A percentile compares a stretch with the other conserved stretches of the same genome.
These are phyloP conservation scores for Colletotrichum sp. DNA, from an alignment of 2,329 filamentous ascomycete genomes.

Conservation along the genomic window DNA sequence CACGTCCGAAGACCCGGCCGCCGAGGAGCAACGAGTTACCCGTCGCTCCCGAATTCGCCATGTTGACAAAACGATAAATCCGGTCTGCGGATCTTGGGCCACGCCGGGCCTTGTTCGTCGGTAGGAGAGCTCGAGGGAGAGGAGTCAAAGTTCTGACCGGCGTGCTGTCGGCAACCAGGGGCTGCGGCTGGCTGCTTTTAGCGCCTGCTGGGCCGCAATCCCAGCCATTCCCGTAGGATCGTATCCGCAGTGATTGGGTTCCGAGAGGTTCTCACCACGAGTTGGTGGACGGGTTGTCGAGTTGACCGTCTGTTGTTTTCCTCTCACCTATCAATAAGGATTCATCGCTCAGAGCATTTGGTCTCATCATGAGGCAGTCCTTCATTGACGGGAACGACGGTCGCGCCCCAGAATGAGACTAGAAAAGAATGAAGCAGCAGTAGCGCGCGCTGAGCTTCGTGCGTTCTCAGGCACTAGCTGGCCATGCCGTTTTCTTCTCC, in stretches of 20 bases:
- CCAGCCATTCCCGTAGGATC: neutral
- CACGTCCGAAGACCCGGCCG: neutral
- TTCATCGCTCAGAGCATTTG: neutral
- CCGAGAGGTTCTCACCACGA: neutral
- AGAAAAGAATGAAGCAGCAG: neutral
- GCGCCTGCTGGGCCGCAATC: neutral
- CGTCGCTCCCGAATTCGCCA: neutral
- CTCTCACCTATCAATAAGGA: neutral
- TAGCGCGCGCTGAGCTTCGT: neutral
- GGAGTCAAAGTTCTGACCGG: neutral
- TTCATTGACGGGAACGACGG: neutral
- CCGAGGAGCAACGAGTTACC: neutral
- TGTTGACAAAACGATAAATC: neutral
- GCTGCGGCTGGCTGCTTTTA: neutral
- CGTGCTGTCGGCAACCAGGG: neutral
- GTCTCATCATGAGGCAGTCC: neutral
- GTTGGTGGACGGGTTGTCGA: neutral
- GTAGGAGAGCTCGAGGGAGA: neutral
- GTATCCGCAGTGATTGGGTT: neutral
- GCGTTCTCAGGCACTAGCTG: neutral
- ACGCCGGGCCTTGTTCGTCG: neutral
- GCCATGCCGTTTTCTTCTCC: neutral
- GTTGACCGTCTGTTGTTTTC: neutral
- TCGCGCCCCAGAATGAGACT: neutral
- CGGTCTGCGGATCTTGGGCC: neutral